Evolutionary conservation across 495 filamentous ascomycete species (phyloP), one percentile per base, ranked within the genome.

Genomic region (Xylaria scruposa): DNA sequence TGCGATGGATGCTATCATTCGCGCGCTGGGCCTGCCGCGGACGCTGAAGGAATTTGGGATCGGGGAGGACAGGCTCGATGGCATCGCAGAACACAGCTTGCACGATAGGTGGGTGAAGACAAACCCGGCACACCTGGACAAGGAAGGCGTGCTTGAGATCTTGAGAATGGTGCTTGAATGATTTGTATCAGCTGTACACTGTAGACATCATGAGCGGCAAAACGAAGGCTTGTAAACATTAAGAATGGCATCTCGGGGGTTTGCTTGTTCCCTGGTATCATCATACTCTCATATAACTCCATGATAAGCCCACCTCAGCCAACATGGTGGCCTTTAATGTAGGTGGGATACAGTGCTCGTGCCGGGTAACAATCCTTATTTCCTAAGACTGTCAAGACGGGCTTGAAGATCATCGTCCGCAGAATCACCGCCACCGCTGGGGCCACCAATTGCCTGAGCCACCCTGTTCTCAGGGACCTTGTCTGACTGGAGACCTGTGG

Each of bases 401-500:
- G 93, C 93, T 82, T 96, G 92, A 44, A 96, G 86, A 78, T 95
- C 93, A 73, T 94, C 91, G 74, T 95, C 92, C 53, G 85, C 88
- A 21, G 87, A 82, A 71, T 88, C 89, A 49, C 78, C 86, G 24
- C 87, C 87, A 33, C 89, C 80, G 10, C 83, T 76, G 9, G 73
- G 73, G 4, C 53, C 91, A 13, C 93, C 93, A 71, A 96, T 86
- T 7, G 93, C 91, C 77, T 95, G 91, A 42, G 93, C 92, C 70
- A 95, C 85, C 71, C 89, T 86, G 3, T 87, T 83, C 69, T 94
- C 91, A 3, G 87, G 76, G 8, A 87, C 88, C 3, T 89, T 77
- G 71, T 83, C 87, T 21, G 83, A 76, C 68, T 91, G 90, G 71
- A 95, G 85, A 26, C 91, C 91, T 10, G 89, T 87, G 4, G 93